Percentiles rank a stretch among this genome's conserved stretches.
These are phyloP conservation scores for Citrus sp. DNA, from an alignment of 345 rosid genomes.

Conservation along the genomic window DNA sequence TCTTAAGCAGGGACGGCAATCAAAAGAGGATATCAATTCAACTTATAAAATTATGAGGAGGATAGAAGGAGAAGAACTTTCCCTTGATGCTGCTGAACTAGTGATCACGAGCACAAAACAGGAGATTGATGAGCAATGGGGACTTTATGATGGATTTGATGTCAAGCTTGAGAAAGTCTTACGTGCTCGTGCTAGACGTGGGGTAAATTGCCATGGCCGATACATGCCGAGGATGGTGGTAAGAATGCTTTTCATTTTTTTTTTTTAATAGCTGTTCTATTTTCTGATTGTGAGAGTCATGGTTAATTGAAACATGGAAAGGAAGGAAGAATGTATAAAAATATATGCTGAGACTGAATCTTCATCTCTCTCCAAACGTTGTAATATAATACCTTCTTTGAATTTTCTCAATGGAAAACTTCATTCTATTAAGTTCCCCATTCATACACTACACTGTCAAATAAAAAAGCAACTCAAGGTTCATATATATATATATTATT, in stretches of 20 bases:
- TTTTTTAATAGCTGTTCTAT: not conserved
- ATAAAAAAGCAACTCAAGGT: not conserved
- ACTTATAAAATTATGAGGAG: slow-evolving; percentile 93
- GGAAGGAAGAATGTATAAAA: not conserved
- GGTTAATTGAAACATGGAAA: not conserved
- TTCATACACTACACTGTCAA: not conserved
- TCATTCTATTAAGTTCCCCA: not conserved
- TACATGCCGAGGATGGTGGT: slow-evolving; percentile 98
- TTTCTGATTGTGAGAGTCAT: not conserved
- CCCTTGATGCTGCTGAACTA: slow-evolving; percentile 94
- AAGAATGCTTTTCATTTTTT: slow-evolving; percentile 16
- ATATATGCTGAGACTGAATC: not conserved
- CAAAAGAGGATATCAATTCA: slow-evolving; percentile 85
- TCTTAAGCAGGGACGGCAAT: slow-evolving; percentile 88
- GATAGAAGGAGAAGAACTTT: slow-evolving; percentile 92
- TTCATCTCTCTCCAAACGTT: not conserved
- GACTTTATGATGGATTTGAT: slow-evolving; percentile 96
- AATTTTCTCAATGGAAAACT: not conserved
- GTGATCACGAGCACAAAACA: slow-evolving; percentile 94
- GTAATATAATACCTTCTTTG: slow-evolving; percentile 4
- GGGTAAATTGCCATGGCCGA: slow-evolving; percentile 93
- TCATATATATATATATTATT: not conserved
- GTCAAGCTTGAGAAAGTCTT: slow-evolving; percentile 91
- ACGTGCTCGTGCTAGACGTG: slow-evolving; percentile 89
- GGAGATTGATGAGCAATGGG: slow-evolving; percentile 99